Conservation (phyloP, 2,329 filamentous ascomycete genomes). For the Scolecobasidium constrictum region DNA sequence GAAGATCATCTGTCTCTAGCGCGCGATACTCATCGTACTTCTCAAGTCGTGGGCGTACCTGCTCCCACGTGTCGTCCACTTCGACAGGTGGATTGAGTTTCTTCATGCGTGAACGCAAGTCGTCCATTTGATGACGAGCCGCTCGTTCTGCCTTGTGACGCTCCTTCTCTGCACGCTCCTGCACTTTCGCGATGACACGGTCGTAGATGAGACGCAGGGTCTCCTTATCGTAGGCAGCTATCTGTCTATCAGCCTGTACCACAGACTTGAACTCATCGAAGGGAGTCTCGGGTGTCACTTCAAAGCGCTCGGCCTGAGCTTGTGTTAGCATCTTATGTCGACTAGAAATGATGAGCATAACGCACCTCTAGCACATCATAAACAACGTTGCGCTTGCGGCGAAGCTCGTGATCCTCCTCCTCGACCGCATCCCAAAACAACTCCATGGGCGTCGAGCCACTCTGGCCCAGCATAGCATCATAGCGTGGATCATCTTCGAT, state of each 20-base stretch:
- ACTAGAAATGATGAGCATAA: slow-evolving; percentile 14
- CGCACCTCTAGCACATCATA: slow-evolving; percentile 80
- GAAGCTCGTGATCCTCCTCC: slow-evolving; percentile 81
- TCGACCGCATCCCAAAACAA: slow-evolving; percentile 95
- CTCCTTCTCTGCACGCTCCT: slow-evolving; percentile 74
- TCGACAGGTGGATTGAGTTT: slow-evolving; percentile 77
- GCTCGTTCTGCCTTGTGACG: slow-evolving; percentile 67
- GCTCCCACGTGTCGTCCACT: slow-evolving; percentile 75
- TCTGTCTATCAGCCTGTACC: slow-evolving; percentile 77
- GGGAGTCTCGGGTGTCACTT: slow-evolving; percentile 75
- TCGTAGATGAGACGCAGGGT: slow-evolving; percentile 74
- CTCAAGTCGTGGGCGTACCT: slow-evolving; percentile 68
- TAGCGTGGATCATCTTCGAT: slow-evolving; percentile 78
- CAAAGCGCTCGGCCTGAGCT: slow-evolving; percentile 73
- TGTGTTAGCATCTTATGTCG: slow-evolving; percentile 1
- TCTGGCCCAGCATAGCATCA: slow-evolving; percentile 68
- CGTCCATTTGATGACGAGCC: slow-evolving; percentile 67
- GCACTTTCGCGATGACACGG: slow-evolving; percentile 76
- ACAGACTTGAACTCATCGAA: slow-evolving; percentile 79
- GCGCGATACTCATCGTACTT: slow-evolving; percentile 77
- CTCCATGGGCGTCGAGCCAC: slow-evolving; percentile 75
- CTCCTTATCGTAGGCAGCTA: slow-evolving; percentile 75
- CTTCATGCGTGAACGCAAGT: slow-evolving; percentile 76
- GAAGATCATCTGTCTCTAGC: slow-evolving; percentile 70
- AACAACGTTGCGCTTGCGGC: slow-evolving; percentile 70